A percentile compares a stretch with the other conserved stretches of the same genome.
Evolutionary conservation across 768 basidiomycete species (phyloP).

Genomic region (Tulasnella calospora): DNA sequence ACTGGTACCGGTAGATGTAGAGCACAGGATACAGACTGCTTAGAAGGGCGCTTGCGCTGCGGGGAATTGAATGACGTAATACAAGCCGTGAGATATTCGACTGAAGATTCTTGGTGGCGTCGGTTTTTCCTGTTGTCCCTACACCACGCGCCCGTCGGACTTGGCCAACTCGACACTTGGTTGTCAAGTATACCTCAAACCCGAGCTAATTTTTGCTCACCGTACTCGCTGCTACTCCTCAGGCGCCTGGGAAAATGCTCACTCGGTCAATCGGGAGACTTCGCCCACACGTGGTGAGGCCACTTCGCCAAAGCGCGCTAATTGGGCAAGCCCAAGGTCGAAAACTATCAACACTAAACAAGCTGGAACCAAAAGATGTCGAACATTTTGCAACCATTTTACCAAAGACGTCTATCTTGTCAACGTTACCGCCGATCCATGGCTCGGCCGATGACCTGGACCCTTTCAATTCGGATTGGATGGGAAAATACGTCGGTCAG

Average conservation of each 20-base stretch:
- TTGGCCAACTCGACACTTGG: neutral
- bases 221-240: neutral
- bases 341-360: neutral
- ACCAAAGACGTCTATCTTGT: slow-evolving; percentile 57
- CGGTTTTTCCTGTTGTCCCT: neutral
- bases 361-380: slow-evolving; percentile 52
- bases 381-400: slow-evolving; percentile 65
- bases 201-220: neutral
- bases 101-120: neutral
- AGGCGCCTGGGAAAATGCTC: neutral
- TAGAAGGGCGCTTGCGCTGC: neutral
- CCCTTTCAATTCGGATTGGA: slow-evolving; percentile 88
- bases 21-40: neutral
- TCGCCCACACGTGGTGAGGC: neutral
- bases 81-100: neutral
- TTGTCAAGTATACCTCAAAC: neutral
- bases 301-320: neutral
- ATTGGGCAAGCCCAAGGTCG: neutral
- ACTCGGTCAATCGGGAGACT: neutral
- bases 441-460: slow-evolving; percentile 56
- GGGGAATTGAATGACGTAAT: neutral
- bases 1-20: neutral
- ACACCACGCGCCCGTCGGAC: neutral
- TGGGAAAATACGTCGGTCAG: slow-evolving; percentile 86
- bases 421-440: slow-evolving; percentile 52